A percentile compares a stretch with the other conserved stretches of the same genome.
phyloP scores from a whole-genome alignment of 148 eudicot genomes.

The Fagopyrum esculentum region DNA sequence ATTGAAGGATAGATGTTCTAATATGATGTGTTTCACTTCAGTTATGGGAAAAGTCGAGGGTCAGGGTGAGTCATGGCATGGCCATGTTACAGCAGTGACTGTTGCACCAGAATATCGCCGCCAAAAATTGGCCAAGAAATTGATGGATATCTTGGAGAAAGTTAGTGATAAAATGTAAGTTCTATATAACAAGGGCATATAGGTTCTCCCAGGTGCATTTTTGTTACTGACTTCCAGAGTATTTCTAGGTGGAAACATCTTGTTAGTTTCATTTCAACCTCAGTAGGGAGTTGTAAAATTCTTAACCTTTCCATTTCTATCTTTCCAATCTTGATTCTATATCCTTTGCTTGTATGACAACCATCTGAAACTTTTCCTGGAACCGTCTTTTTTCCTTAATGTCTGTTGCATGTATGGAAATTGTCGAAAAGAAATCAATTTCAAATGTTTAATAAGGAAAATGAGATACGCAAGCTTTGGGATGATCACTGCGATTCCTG shows the following conservation, averaged over 20 bases:
- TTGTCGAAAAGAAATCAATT: too few relatives aligned
- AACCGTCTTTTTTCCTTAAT: not conserved
- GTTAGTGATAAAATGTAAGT: conserved; percentile 88
- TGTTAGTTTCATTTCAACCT: not conserved
- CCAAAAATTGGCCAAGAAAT: conserved; percentile 84
- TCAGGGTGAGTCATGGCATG: conserved; percentile 99
- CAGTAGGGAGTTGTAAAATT: not conserved
- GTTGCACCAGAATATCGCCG: conserved; percentile 95
- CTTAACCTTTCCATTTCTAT: not conserved
- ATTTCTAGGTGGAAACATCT: not conserved
- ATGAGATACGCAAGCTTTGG: too few relatives aligned
- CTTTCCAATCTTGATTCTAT: not conserved
- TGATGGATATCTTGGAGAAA: conserved; percentile 88
- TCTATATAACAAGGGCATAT: not conserved
- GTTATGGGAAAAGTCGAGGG: conserved; percentile 99
- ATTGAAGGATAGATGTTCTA: not conserved
- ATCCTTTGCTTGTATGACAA: not conserved
- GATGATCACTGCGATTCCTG: too few relatives aligned
- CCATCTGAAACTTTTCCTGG: not conserved
- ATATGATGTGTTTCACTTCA: conserved; percentile 20
- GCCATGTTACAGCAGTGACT: conserved; percentile 95
- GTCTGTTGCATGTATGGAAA: too few relatives aligned
- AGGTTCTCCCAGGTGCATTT: not conserved
- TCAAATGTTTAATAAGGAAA: too few relatives aligned
- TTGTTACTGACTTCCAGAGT: not conserved